Percentiles rank a stretch among this genome's conserved stretches.
Evolutionary conservation across 495 filamentous ascomycete species (phyloP).

Genomic region (Friedmanniomyces simplex): DNA sequence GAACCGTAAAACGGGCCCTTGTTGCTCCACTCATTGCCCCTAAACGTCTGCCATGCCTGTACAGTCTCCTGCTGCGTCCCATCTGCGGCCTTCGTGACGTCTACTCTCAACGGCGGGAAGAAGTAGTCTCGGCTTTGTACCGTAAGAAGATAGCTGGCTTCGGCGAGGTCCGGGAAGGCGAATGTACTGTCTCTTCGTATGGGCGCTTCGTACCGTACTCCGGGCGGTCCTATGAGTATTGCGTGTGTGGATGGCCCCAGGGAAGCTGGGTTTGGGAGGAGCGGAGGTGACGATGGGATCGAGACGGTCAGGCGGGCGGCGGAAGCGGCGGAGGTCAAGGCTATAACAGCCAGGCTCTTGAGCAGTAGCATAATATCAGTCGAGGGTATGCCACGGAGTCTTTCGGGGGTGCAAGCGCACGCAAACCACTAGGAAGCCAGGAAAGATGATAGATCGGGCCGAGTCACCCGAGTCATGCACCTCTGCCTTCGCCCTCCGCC

Average conservation of each 20-base stretch:
- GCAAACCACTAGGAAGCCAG: too few species aligned
- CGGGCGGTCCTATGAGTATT: constrained; percentile 43
- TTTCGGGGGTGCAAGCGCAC: too few species aligned
- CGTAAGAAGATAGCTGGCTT: constrained; percentile 68
- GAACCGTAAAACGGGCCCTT: constrained; percentile 51
- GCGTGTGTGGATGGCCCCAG: constrained; percentile 64
- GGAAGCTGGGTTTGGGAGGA: constrained; percentile 43
- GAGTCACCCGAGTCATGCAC: too few species aligned
- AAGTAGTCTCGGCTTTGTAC: constrained; percentile 60
- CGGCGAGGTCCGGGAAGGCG: constrained; percentile 54
- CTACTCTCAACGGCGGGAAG: constrained; percentile 67
- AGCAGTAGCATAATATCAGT: background rate
- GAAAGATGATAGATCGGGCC: too few species aligned
- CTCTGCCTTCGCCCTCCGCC: too few species aligned
- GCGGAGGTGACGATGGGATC: constrained; percentile 25
- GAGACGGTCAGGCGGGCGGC: constrained; percentile 32
- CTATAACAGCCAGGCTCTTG: constrained; percentile 8
- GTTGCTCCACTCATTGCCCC: constrained; percentile 82
- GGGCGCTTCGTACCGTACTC: constrained; percentile 38
- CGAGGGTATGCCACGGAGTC: background rate
- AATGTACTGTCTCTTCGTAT: constrained; percentile 58
- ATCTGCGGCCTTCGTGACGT: constrained; percentile 39
- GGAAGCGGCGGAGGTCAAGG: constrained; percentile 13
- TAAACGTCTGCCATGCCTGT: constrained; percentile 70
- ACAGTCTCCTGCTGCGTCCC: constrained; percentile 36